Conservation (phyloP, 2,329 filamentous ascomycete species). For the Xylariales sp. region DNA sequence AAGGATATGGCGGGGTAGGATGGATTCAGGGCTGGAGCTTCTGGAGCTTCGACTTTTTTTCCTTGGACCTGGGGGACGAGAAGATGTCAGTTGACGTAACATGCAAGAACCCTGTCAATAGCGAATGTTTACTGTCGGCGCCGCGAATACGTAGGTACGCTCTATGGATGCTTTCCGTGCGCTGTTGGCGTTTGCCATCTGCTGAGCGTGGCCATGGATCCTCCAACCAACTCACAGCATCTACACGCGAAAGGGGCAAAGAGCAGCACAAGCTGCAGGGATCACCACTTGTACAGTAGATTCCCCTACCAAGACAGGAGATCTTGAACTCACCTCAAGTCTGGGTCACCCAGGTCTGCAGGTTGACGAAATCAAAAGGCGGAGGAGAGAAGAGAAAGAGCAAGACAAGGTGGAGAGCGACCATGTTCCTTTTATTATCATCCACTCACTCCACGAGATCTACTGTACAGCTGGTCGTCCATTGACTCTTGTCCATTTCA, state of each 20-base stretch:
- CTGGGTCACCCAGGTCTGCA: neutral
- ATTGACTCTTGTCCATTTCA: neutral
- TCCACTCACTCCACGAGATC: neutral
- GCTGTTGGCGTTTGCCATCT: too few species aligned
- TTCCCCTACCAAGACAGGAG: neutral
- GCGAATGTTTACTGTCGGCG: too few species aligned
- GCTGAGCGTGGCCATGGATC: neutral
- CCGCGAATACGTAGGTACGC: too few species aligned
- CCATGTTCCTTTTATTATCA: neutral
- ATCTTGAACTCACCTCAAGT: conserved; percentile 1
- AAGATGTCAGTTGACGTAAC: conserved; percentile 8
- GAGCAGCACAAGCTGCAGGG: neutral
- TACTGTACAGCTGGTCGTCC: neutral
- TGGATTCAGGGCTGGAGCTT: conserved; percentile 1
- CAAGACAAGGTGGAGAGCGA: neutral
- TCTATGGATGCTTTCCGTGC: too few species aligned
- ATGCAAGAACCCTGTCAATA: conserved; percentile 6
- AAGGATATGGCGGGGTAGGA: conserved; percentile 1
- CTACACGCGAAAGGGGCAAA: conserved; percentile 1
- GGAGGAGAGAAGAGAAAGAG: conserved; percentile 4
- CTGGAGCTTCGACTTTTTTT: conserved; percentile 10
- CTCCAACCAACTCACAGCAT: neutral
- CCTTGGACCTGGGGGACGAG: neutral
- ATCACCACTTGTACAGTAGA: neutral
- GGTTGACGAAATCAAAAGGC: neutral